phyloP scores from a whole-genome alignment of 2,329 filamentous ascomycete genomes.

The Stylonectria norvegica region DNA sequence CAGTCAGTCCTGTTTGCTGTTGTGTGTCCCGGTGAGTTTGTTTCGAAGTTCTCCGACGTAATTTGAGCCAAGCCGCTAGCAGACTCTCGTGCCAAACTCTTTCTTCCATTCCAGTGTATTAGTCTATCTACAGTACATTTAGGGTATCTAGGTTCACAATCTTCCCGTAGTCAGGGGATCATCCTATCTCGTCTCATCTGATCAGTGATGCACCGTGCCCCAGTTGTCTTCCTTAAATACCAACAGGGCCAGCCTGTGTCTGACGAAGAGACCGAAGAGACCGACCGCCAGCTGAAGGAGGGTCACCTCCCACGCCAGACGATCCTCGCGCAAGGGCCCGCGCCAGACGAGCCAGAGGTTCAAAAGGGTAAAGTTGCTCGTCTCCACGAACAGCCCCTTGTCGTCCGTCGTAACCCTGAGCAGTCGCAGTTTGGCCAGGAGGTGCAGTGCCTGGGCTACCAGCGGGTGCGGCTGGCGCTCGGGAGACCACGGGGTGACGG shows the following conservation, averaged over 20 bases:
- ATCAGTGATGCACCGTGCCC: slow-evolving; percentile 36
- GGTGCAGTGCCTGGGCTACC: slow-evolving; percentile 60
- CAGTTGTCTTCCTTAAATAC: slow-evolving; percentile 90
- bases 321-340: slow-evolving; percentile 84
- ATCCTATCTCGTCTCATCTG: not conserved
- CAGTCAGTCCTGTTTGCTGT: too few relatives aligned
- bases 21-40: too few relatives aligned
- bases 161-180: not conserved
- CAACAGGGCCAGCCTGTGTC: slow-evolving; percentile 80
- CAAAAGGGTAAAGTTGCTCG: slow-evolving; percentile 85
- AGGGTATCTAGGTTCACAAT: too few relatives aligned
- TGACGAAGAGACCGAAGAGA: slow-evolving; percentile 75
- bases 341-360: slow-evolving; percentile 97
- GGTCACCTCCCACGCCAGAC: slow-evolving; percentile 74
- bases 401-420: slow-evolving; percentile 65
- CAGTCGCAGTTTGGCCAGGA: slow-evolving; percentile 66
- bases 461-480: slow-evolving; percentile 64
- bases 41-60: too few relatives aligned
- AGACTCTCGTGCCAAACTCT: too few relatives aligned
- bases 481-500: slow-evolving; percentile 69
- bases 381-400: slow-evolving; percentile 70
- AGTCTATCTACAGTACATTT: too few relatives aligned
- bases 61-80: too few relatives aligned
- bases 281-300: slow-evolving; percentile 74
- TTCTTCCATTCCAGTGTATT: too few relatives aligned